Base-by-base conservation (phyloP, 352 stramenopile species). In the Hyphochytrium catenoides region DNA sequence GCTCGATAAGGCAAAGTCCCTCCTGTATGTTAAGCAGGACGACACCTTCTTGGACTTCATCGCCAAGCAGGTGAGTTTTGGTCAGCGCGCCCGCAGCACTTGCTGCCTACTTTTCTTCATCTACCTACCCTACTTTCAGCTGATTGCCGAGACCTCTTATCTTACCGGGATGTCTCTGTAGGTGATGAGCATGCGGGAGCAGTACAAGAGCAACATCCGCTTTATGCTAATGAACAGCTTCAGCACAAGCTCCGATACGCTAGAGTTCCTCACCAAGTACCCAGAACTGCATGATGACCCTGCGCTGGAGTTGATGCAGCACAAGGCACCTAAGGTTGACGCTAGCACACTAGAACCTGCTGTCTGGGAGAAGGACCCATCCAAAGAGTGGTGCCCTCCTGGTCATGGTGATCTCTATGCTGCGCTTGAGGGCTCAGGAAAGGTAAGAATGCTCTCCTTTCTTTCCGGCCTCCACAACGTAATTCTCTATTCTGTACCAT, bases 281-380 rank as follows among this genome's bases (percentile, higher is more conserved):
- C 66, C 69, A 2, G 69, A 83, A 51, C 56, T 96, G 25, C 63
- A 82, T 14, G 73, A 75, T 26, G 87, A 96, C 49, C 68, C 89
- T 26, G 83, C 87, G 42, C 60, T 98, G 14, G 87, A 98, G 67
- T 81, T 98, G 46, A 49, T 98, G 34, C 87, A 97, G 62, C 96
- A 96, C 60, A 97, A 97, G 65, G 85, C 95, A 28, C 84, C 84
- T 22, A 94, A 94, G 58, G 56, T 95, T 16, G 62, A 91, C 61
- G 77, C 74, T 11, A 61, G 50, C 28, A 93, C 74, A 15, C 57
- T 83, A 31, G 49, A 51, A 41, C 69, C 69, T 9, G 69, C 69
- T 25, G 59, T 50, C 20, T 64, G 57, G 42, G 31, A 41, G 26
- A 15, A 52, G 12, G 77, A 78, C 55, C 46, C 60, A 16, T 64